Conservation (phyloP, 2,329 filamentous ascomycete species). For the Pseudofabraea citricarpa region DNA sequence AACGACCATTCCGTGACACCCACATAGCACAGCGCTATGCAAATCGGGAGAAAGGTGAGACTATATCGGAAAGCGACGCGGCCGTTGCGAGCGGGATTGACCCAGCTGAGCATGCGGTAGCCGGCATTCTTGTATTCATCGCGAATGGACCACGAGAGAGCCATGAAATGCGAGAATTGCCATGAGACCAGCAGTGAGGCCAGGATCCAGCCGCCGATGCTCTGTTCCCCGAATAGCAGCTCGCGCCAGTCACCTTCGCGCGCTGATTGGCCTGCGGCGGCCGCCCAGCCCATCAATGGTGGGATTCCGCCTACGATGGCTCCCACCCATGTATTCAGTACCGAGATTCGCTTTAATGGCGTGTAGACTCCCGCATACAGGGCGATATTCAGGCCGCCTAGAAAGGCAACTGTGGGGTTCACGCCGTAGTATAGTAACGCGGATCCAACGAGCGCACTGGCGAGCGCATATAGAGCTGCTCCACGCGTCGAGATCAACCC, state of each 20-base stretch:
- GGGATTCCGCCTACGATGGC: constrained; percentile 91
- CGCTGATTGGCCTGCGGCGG: constrained; percentile 83
- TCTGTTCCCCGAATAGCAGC: constrained; percentile 65
- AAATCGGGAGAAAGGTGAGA: constrained; percentile 80
- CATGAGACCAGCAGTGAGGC: constrained; percentile 83
- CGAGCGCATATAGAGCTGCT: constrained; percentile 74
- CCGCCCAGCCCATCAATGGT: constrained; percentile 96
- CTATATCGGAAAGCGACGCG: constrained; percentile 87
- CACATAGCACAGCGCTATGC: constrained; percentile 69
- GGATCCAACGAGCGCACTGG: constrained; percentile 64
- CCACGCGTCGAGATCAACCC: constrained; percentile 66
- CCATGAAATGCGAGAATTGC: constrained; percentile 99
- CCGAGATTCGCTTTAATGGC: constrained; percentile 80
- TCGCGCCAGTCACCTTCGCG: constrained; percentile 69
- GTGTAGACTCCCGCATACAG: constrained; percentile 93
- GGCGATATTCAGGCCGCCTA: constrained; percentile 79
- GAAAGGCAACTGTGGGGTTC: constrained; percentile 85
- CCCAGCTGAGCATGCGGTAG: constrained; percentile 75
- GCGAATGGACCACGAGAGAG: constrained; percentile 80
- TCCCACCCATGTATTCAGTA: constrained; percentile 91
- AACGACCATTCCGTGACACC: constrained; percentile 86
- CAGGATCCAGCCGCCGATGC: constrained; percentile 81
- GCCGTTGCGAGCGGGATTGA: constrained; percentile 78
- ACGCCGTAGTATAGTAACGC: constrained; percentile 80
- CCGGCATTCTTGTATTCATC: constrained; percentile 78